These are phyloP conservation scores for Elsinoe necatrix DNA, from an alignment of 2,329 filamentous ascomycete genomes.

Conservation along the genomic window DNA sequence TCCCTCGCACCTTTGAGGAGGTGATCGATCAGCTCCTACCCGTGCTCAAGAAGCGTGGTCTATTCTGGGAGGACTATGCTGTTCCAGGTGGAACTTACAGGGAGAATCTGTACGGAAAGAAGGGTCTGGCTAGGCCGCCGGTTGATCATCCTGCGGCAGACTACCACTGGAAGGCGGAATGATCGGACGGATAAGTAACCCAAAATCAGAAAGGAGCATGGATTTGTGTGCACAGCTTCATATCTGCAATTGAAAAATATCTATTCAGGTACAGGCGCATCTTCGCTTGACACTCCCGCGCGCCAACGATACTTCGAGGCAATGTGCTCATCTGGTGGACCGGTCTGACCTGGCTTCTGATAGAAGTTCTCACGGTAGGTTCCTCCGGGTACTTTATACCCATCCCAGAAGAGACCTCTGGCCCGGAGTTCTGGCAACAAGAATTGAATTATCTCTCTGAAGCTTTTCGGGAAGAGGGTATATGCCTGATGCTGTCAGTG, in stretches of 20 bases:
- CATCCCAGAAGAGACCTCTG: constrained; percentile 29
- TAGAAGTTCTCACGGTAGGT: constrained; percentile 17
- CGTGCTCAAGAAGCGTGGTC: constrained; percentile 50
- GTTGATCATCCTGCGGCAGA: constrained; percentile 46
- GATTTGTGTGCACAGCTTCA: no score
- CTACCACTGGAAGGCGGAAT: constrained; percentile 32
- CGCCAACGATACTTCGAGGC: constrained; percentile 1
- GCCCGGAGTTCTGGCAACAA: constrained; percentile 31
- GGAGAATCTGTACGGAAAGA: constrained; percentile 50
- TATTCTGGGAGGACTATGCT: constrained; percentile 48
- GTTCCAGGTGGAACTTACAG: constrained; percentile 52
- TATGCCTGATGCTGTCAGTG: constrained; percentile 39
- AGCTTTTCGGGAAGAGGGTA: constrained; percentile 56
- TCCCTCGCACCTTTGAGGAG: constrained; percentile 59
- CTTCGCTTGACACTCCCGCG: constrained; percentile 1
- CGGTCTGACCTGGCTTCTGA: background rate
- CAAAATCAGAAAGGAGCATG: no score
- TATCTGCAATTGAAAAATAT: background rate
- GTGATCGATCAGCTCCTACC: constrained; percentile 58
- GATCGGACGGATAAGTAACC: background rate
- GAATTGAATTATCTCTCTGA: constrained; percentile 56
- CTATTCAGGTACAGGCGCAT: constrained; percentile 4
- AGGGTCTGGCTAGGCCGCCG: constrained; percentile 43
- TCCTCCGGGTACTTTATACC: constrained; percentile 21
- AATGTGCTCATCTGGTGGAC: constrained; percentile 4